Conservation (phyloP, 139 green algal genomes). For the Tetraselmis striata region DNA sequence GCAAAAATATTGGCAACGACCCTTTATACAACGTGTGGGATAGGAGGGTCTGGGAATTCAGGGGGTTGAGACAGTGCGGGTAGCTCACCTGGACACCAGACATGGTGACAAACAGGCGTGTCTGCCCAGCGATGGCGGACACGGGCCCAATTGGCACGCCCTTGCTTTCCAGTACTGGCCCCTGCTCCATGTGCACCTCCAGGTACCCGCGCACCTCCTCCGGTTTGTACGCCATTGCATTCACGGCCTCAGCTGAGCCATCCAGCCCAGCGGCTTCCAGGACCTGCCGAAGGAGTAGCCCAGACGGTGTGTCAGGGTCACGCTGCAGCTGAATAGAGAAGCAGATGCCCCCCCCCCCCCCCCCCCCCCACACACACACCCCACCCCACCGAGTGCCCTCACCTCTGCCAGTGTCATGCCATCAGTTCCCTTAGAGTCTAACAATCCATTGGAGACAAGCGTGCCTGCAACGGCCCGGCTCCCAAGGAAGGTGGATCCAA, state of each 20-base stretch:
- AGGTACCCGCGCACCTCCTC: conserved; percentile 61
- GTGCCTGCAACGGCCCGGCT: conserved; percentile 62
- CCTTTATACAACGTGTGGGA: too few species aligned
- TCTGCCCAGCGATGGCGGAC: conserved; percentile 78
- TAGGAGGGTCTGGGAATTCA: too few species aligned
- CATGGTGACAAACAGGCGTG: conserved; percentile 53
- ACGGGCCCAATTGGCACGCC: conserved; percentile 67
- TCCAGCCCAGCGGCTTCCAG: conserved; percentile 35
- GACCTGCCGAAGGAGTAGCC: too few species aligned
- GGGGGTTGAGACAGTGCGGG: too few species aligned
- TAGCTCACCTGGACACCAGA: conserved; percentile 56
- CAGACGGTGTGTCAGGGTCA: too few species aligned
- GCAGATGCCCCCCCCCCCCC: too few species aligned
- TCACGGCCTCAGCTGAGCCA: conserved; percentile 19
- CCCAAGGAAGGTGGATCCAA: conserved; percentile 87
- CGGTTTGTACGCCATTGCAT: neutral
- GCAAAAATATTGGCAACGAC: too few species aligned
- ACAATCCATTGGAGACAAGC: conserved; percentile 45
- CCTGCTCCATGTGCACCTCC: conserved; percentile 94
- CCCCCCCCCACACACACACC: too few species aligned
- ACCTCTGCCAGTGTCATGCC: conserved; percentile 47
- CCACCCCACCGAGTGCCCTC: too few species aligned
- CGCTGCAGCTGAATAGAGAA: too few species aligned
- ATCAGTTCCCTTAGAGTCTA: conserved; percentile 37
- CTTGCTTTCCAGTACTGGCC: conserved; percentile 66